Evolutionary conservation across 208 protist genomes (phyloP), one percentile per base, ranked within the genome.

Genomic region (Leishmania tropica): DNA sequence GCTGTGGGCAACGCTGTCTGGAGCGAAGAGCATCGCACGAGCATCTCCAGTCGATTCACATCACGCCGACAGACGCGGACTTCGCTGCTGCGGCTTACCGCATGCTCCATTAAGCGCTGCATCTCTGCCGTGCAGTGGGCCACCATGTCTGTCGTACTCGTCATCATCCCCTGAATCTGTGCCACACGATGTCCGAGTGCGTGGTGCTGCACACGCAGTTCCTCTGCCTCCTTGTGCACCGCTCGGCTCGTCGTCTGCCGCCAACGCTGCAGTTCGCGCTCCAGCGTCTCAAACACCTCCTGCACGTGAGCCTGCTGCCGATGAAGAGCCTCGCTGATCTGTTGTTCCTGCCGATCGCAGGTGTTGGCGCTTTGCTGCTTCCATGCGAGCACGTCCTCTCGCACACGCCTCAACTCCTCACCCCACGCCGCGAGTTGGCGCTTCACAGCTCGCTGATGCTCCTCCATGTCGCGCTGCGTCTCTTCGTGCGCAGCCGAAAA

Each of bases 31-130:
- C 88, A 89, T 80, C 92, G 85, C 31, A 96, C 75, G 21, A 96
- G 82, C 87, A 95, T 92, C 72, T 95, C 92, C 6, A 97, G 78
- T 2, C 90, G 88, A 75, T 95, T 96, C 78, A 96, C 87, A 64
- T 97, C 93, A 51, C 89, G 83, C 42, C 89, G 86, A 47, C 90
- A 95, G n/a, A 75, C 31, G 0, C 93, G 94, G 60, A 94, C 68
- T 67, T 95, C 91, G 62, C 85, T 91, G 17, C 83, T 75, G 42
- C 84, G 82, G 37, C 68, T 73, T 1, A 93, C 84, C 21, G 79
- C 77, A 24, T 90, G 90, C 54, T 97, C 90, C 85, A 95, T 86
- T 65, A 96, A 79, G 17, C 56, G 58, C 35, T 75, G 85, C 65
- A 94, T 40, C 58, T 92, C 91, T 31, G 79, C 64, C 35, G 87